Evolutionary conservation across 2,329 filamentous ascomycete species (phyloP), one percentile per base, ranked within the genome.

Genomic region (Xylariaceae sp.): DNA sequence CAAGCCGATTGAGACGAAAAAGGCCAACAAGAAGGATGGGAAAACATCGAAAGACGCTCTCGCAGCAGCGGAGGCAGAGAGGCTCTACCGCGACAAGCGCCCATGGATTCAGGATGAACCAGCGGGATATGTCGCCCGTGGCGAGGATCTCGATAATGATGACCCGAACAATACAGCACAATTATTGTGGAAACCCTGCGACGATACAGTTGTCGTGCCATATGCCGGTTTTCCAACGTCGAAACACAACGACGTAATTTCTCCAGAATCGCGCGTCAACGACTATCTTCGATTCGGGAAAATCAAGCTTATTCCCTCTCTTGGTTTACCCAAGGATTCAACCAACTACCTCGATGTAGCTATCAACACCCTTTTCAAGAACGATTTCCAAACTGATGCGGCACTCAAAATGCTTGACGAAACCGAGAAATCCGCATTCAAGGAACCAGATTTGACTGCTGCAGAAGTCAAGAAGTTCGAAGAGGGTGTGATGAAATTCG

Each of bases 61-160:
- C 50, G 88, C 89, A 34, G 86, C 86, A 2, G 76, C 91, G 6
- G 92, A 96, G 70, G 86, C 87, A 7, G 90, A 96, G 61, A 92
- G 88, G 63, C 78, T 84, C 39, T 84, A 86, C 60, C 85, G 85
- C 56, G 89, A 91, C 51, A 89, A 86, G 59, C 85, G 92, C 18
- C 92, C 92, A 70, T 96, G 91, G 90, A 80, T 97, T 30, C 86
- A 95, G 74, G 94, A 97, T 64, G 89, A 94, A 68, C 94, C 94
- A 0, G 73, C 82, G 3, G 94, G 94, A 6, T 99, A 95, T 67
- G 80, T 95, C 16, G 80, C 80, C 48, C 87, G 94, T 55, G 94
- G 94, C 22, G 88, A 92, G 62, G 92, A 97, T 68, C 68, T 80
- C 69, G 70, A 80, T 64, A 77, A 87, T 60, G 81, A 87, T 57